Evolutionary conservation across 129 eudicot species (phyloP).

Genomic region (Ambrosia artemisiifolia): DNA sequence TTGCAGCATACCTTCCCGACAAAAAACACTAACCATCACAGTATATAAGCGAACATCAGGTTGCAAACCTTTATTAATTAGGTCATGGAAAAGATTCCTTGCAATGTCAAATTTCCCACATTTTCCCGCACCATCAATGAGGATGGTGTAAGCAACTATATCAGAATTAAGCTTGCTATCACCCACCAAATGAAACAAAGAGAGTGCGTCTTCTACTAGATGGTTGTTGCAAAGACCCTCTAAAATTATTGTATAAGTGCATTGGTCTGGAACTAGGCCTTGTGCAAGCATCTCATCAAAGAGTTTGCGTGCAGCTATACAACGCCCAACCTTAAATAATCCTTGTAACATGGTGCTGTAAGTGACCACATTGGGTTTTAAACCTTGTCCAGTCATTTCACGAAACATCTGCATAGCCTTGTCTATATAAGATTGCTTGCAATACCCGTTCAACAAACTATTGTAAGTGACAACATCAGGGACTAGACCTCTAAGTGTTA

Average conservation of each 20-base stretch:
- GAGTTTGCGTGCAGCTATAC: too few relatives aligned
- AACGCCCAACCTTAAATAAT: neutral
- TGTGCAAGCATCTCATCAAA: neutral
- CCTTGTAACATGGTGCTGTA: neutral
- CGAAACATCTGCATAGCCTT: neutral
- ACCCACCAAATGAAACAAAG: neutral
- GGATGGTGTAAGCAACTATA: neutral
- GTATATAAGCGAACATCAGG: conserved; percentile 6
- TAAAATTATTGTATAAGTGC: neutral
- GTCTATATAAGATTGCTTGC: neutral
- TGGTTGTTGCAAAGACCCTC: neutral
- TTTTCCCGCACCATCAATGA: neutral
- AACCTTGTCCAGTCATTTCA: neutral
- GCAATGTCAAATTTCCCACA: neutral
- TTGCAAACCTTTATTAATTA: neutral
- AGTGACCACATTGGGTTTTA: neutral
- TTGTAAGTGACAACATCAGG: neutral
- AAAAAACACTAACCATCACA: conserved; percentile 9
- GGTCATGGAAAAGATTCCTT: neutral
- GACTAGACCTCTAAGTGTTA: neutral
- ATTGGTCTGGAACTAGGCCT: neutral
- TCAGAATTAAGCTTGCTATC: neutral
- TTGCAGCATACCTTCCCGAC: neutral
- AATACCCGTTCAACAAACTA: neutral
- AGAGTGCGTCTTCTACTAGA: neutral